Percentiles rank a stretch among this genome's conserved stretches.
Conservation (phyloP, 1,139 yeast genomes). For the Magnusiomyces ingens region DNA sequence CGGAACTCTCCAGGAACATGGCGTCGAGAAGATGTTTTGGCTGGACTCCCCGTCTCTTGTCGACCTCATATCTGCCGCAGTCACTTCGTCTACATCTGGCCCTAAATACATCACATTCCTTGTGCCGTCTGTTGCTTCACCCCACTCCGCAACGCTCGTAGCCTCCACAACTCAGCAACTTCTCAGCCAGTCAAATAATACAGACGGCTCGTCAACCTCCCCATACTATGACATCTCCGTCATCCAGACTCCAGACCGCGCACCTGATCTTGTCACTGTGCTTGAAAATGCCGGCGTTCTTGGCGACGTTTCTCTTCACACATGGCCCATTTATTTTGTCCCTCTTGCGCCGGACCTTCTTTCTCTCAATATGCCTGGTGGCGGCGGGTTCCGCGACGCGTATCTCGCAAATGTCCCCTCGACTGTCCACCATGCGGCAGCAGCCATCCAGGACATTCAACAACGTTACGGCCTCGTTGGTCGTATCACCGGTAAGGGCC, state of each 20-base stretch:
- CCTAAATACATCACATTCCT: constrained; percentile 13
- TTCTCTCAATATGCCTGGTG: constrained; percentile 30
- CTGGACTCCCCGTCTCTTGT: constrained; percentile 31
- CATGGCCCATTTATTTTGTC: constrained; percentile 34
- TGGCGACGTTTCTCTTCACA: constrained; percentile 33
- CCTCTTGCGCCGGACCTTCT: constrained; percentile 31
- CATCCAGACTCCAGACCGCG: constrained; percentile 32
- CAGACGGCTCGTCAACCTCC: constrained; percentile 5
- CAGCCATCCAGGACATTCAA: constrained; percentile 35
- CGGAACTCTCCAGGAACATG: constrained; percentile 45
- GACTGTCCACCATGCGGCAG: constrained; percentile 39
- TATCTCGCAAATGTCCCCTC: constrained; percentile 34
- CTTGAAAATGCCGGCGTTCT: constrained; percentile 33
- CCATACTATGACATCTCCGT: constrained; percentile 21
- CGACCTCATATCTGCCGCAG: constrained; percentile 17
- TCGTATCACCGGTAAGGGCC: constrained; percentile 45
- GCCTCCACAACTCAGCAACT: constrained; percentile 25
- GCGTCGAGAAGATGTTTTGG: constrained; percentile 58
- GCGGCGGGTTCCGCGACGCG: constrained; percentile 30
- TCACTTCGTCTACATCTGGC: constrained; percentile 26
- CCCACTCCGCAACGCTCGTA: constrained; percentile 23
- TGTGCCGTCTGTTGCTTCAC: constrained; percentile 13
- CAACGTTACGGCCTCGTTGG: constrained; percentile 34
- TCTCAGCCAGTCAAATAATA: constrained; percentile 9
- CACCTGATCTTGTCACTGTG: constrained; percentile 30